Conservation (phyloP, 169 alveolate genomes). For the Babesia sp. region DNA sequence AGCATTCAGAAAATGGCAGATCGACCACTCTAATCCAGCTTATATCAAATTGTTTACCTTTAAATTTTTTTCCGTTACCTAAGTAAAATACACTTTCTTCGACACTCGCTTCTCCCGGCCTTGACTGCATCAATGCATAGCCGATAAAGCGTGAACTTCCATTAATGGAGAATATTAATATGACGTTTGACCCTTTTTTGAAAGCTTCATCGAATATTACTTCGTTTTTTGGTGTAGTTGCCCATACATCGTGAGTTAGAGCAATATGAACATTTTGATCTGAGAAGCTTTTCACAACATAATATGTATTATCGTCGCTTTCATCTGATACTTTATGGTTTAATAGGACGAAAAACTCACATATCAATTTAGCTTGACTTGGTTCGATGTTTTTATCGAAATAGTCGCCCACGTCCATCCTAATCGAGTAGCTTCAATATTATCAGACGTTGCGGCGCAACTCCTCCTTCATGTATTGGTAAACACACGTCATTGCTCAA, state of each 20-base stretch:
- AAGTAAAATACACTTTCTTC: conserved; percentile 52
- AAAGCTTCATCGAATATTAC: conserved; percentile 23
- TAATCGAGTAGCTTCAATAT: too few species aligned
- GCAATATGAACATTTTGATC: conserved; percentile 63
- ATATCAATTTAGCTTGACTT: conserved; percentile 22
- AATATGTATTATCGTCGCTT: conserved; percentile 43
- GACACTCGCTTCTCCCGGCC: conserved; percentile 70
- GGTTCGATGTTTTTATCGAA: conserved; percentile 46
- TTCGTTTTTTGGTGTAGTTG: conserved; percentile 74
- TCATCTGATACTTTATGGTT: conserved; percentile 5
- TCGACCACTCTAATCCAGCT: conserved; percentile 72
- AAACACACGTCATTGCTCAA: too few species aligned
- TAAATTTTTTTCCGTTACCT: conserved; percentile 64
- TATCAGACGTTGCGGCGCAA: too few species aligned
- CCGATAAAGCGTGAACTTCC: conserved; percentile 72
- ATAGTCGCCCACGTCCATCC: conserved; percentile 54
- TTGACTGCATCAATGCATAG: conserved; percentile 74
- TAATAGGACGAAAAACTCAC: conserved; percentile 4
- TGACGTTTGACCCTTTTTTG: conserved; percentile 63
- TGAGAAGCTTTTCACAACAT: conserved; percentile 69
- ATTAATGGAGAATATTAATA: conserved; percentile 69
- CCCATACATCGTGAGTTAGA: conserved; percentile 70
- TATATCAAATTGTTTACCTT: conserved; percentile 72
- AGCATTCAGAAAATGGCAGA: conserved; percentile 64
- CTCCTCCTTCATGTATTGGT: too few species aligned